Evolutionary conservation across 129 eudicot species (phyloP).

Genomic region (Artemisia annua): DNA sequence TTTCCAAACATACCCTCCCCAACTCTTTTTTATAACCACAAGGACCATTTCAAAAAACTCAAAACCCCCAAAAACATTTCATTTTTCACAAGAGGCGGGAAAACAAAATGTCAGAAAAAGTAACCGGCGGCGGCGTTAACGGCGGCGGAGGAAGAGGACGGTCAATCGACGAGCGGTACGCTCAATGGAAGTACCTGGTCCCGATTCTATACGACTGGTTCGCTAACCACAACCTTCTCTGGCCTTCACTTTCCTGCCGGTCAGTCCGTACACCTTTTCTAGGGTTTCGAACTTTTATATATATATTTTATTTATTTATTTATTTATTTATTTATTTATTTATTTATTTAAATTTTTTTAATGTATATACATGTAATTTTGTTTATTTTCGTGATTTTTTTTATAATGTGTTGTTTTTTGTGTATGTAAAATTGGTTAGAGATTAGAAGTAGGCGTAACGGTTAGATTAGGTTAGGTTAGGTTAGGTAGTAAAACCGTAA

Average conservation of each 20-base stretch:
- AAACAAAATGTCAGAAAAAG: background rate
- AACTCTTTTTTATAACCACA: too few relatives aligned
- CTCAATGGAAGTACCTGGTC: slow-evolving; percentile 75
- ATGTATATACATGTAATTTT: background rate
- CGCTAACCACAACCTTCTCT: slow-evolving; percentile 83
- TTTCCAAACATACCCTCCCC: too few relatives aligned
- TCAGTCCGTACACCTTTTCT: slow-evolving; percentile 26
- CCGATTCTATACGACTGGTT: slow-evolving; percentile 89
- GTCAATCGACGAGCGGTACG: slow-evolving; percentile 55
- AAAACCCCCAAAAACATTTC: background rate
- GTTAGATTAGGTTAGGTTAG: too few relatives aligned
- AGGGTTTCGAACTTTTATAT: slow-evolving; percentile 26
- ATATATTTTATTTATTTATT: too few relatives aligned
- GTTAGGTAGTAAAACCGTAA: too few relatives aligned
- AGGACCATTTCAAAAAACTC: too few relatives aligned
- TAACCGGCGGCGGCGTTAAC: background rate
- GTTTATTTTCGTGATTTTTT: background rate
- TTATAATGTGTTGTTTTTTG: too few relatives aligned
- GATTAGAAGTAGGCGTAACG: too few relatives aligned
- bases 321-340: background rate
- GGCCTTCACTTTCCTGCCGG: slow-evolving; percentile 97
- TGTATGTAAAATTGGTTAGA: too few relatives aligned
- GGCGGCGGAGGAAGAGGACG: slow-evolving; percentile 18
- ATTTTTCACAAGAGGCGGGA: slow-evolving; percentile 4
- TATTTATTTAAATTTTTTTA: background rate